Evolutionary conservation across 192 early-diverging fungal genomes (phyloP).

Genomic region (Gonapodya prolifera): DNA sequence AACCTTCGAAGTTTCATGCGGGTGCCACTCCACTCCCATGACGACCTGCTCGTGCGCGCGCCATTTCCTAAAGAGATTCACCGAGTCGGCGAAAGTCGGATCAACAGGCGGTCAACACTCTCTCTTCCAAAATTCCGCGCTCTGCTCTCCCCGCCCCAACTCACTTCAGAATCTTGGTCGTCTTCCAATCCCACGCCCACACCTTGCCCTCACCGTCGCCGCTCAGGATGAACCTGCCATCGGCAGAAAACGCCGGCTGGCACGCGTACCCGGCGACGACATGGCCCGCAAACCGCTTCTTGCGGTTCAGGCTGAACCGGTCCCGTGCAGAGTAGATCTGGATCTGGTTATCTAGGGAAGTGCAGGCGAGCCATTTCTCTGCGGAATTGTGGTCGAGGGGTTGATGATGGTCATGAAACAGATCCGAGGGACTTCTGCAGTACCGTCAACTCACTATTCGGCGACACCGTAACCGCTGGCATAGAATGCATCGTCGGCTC

Average conservation of each 20-base stretch:
- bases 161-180: slow-evolving; percentile 60
- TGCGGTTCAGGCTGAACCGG: slow-evolving; percentile 72
- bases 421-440: background rate
- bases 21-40: slow-evolving; percentile 90
- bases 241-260: slow-evolving; percentile 83
- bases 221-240: slow-evolving; percentile 71
- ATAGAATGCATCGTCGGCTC: slow-evolving; percentile 95
- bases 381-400: too few species aligned
- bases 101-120: too few species aligned
- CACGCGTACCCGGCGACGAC: slow-evolving; percentile 95
- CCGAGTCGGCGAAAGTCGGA: too few species aligned
- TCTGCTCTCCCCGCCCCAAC: too few species aligned
- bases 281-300: slow-evolving; percentile 86
- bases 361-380: slow-evolving; percentile 90
- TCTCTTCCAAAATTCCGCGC: too few species aligned
- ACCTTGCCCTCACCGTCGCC: slow-evolving; percentile 88
- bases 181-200: slow-evolving; percentile 98
- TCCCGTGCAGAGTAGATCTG: slow-evolving; percentile 77
- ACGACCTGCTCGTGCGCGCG: slow-evolving; percentile 87
- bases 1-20: slow-evolving; percentile 80
- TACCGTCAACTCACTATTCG: slow-evolving; percentile 51
- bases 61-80: slow-evolving; percentile 51
- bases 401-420: too few species aligned
- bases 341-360: slow-evolving; percentile 94
- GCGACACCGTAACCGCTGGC: slow-evolving; percentile 81